Evolutionary conservation across 2,329 filamentous ascomycete species (phyloP), one percentile per base, ranked within the genome.

Genomic region (Sclerotinia nivalis): DNA sequence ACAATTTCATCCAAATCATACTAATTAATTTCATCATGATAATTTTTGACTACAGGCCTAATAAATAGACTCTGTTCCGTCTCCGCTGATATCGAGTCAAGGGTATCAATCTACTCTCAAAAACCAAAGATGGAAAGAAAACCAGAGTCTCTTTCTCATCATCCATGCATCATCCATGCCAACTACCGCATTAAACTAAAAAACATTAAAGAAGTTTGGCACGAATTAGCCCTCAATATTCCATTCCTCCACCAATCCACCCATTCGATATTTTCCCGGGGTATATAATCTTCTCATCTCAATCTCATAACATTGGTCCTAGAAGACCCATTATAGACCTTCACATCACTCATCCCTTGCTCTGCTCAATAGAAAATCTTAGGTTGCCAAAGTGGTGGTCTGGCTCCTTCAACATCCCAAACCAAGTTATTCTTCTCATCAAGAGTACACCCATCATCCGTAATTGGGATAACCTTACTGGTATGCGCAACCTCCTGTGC

Each of bases 401-500:
- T 77, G 49, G 84, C 86, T 68, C 82, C 83, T 71, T 87, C 83
- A 15, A 82, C 76, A 76, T 88, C 83, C 86, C 87, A 89, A 34
- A 83, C 79, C 71, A 90, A 81, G 73, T 87, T 87, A 79, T 89
- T 89, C 82, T 93, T 91, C 75, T 91, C 90, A 75, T 91, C 85
- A 65, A 95, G 80, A 64, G 82, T 85, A 58, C 91, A 91, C 25
- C 89, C 91, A 74, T 93, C 91, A 74, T 97, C 93, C 0, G 91
- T 94, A 73, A 96, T 95, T 1, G 89, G 87, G 43, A 93, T 91
- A 45, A 92, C 86, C 75, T 86, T 87, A 74, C 83, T 83, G 0
- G 91, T 91, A 75, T 96, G 91, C 18, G 84, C 84, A 67, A 96
- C 84, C 80, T 97, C 93, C 78, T 96, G 91, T 75, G 85, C 85